phyloP scores from a whole-genome alignment of 495 filamentous ascomycete species.

The Neurospora tetrasperma region DNA sequence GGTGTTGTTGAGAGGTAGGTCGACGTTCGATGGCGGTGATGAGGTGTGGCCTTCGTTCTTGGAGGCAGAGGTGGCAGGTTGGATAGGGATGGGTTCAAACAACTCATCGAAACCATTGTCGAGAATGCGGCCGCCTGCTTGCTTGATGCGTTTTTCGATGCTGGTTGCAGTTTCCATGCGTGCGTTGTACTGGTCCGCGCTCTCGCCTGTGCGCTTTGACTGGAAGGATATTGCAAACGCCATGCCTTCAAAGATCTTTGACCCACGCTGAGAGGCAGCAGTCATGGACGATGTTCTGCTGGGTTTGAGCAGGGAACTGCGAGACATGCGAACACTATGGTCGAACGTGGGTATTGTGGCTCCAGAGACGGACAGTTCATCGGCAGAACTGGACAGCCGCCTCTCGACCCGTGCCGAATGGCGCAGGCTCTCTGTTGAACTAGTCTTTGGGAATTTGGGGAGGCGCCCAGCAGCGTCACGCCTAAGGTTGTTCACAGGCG shows the following conservation, averaged over 20 bases:
- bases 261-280: conserved; percentile 1
- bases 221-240: conserved; percentile 70
- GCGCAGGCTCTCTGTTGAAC: conserved; percentile 14
- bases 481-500: conserved; percentile 15
- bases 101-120: conserved; percentile 73
- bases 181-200: conserved; percentile 38
- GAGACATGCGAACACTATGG: conserved; percentile 18
- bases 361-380: conserved; percentile 28
- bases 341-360: conserved; percentile 20
- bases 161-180: conserved; percentile 34
- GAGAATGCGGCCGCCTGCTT: conserved; percentile 63
- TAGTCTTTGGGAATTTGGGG: conserved; percentile 13
- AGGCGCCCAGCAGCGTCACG: conserved; percentile 13
- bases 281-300: conserved; percentile 4
- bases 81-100: conserved; percentile 47
- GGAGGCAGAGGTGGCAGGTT: conserved; percentile 9
- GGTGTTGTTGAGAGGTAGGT: conserved; percentile 26
- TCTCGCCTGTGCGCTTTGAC: conserved; percentile 36
- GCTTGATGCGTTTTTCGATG: conserved; percentile 34
- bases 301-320: conserved; percentile 9
- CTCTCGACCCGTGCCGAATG: conserved; percentile 15
- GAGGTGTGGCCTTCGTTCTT: not conserved
- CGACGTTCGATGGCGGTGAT: conserved; percentile 11
- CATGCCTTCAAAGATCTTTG: conserved; percentile 59
- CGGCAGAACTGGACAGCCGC: conserved; percentile 26